Evolutionary conservation across 495 filamentous ascomycete genomes (phyloP), one percentile per base, ranked within the genome.

Genomic region (Lineolata rhizophorae): DNA sequence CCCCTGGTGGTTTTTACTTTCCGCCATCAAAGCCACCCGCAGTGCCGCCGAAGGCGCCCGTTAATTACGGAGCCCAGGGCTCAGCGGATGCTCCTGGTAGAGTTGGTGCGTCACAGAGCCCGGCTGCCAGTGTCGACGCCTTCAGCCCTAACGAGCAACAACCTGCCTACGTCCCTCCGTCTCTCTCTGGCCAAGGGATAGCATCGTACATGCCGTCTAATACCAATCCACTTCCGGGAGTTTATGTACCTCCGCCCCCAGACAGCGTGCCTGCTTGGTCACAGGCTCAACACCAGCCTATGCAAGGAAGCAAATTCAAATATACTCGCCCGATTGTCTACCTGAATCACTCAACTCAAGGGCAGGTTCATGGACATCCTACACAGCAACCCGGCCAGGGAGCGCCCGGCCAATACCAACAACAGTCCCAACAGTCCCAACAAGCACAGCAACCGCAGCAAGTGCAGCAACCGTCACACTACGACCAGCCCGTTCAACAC

Each of bases 191-290:
- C 8, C 40, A 46, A 25, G 43, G 43, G 6, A 40, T 46, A 5
- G 31, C 38, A 17, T 30, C 43, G 13, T 46, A 46, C 27, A 35
- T 40, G 33, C 40, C 40, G 12, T 21, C 19, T 11, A 46, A 46
- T 25, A 46, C 43, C 16, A 46, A 46, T 28, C 43, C 43, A 12
- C 21, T 40, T 14, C 40, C 43, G n/a, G 43, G 43, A 6, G 40
- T 46, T 12, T 46, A 46, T 30, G 29, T 46, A 4, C 43, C 43
- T 30, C 43, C 43, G 11, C 43, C 43, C 17, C 43, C 43, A 0
- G 43, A 46, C 29, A 26, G 12, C 12, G 37, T 46, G 31, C 43
- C 43, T 27, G 43, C 43, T 10, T 46, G 43, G 43, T 31, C 38
- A 19, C 43, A 43, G 18, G 40, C 37, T 2, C 20, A 32, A 11